A percentile compares a stretch with the other conserved stretches of the same genome.
phyloP scores from a whole-genome alignment of 495 filamentous ascomycete species.

The Podospora sp. region DNA sequence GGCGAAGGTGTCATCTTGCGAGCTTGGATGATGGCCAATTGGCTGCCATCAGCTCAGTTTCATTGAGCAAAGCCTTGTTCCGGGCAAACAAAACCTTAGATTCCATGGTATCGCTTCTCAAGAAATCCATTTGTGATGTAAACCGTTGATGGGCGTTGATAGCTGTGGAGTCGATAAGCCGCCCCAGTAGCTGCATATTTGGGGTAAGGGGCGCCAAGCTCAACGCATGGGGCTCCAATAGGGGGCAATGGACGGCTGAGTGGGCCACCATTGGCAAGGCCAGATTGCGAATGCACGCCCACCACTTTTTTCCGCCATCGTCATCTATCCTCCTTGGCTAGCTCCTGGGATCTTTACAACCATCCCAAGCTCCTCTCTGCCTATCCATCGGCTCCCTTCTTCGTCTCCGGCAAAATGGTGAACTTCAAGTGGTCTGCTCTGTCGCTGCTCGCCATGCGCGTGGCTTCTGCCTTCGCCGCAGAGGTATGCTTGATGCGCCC shows the following conservation, averaged over 20 bases:
- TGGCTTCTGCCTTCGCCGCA: conserved; percentile 62
- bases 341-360: conserved; percentile 19
- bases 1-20: too few species aligned
- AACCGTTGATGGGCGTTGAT: background rate
- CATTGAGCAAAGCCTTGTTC: too few species aligned
- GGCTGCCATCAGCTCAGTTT: background rate
- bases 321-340: conserved; percentile 18
- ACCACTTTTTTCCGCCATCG: conserved; percentile 17
- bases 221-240: background rate
- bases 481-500: conserved; percentile 33
- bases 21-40: background rate
- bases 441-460: conserved; percentile 69
- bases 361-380: conserved; percentile 25
- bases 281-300: conserved; percentile 23
- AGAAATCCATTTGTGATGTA: background rate
- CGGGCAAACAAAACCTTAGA: too few species aligned
- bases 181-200: conserved; percentile 10
- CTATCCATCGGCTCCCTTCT: conserved; percentile 27
- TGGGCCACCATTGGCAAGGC: conserved; percentile 18
- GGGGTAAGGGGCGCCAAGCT: conserved; percentile 8
- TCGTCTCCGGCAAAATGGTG: conserved; percentile 61
- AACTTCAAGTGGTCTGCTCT: conserved; percentile 71
- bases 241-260: conserved; percentile 11
- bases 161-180: background rate
- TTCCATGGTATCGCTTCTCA: too few species aligned